Evolutionary conservation across 2,329 filamentous ascomycete genomes (phyloP), one percentile per base, ranked within the genome.

Genomic region (Coleophoma cylindrospora): DNA sequence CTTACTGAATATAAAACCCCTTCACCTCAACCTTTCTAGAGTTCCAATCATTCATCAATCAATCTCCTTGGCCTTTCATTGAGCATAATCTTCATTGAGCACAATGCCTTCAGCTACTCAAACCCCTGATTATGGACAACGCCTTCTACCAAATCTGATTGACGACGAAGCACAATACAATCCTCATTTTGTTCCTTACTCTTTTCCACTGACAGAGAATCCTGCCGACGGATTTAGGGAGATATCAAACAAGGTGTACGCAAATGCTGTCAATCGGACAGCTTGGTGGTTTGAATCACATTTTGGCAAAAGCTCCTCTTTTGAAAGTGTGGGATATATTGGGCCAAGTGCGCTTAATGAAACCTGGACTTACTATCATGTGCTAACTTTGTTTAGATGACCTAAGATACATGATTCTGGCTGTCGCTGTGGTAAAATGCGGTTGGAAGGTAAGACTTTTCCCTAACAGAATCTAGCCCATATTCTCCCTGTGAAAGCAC

Each of bases 241-340:
- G 3, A 48, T 57, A 27, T 32, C 54, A 22, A 37, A 41, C 17
- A 34, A 41, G 21, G 45, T 34, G 17, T 52, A 56, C 34, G 54
- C 59, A 21, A 60, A 59, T 44, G 59, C 58, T 4, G 49, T 62
- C 5, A 56, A 61, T 44, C 49, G 50, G 19, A 50, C 50, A 14
- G 50, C 49, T 22, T 60, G 59, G 59, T 61, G 53, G 54, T 34
- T 62, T n/a, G 40, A 55, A 9, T 37, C 43, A 1, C n/a, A 34
- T 8, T 34, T 58, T n/a, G 40, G 50, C 47, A n/a, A 46, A 48
- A 21, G 45, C 41, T 7, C 14, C 66, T 66, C 45, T 69, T 37
- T 52, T 33, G 44, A 66, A 1, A 74, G 70, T 0, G 63, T 76
- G 27, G 69, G 71, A 3, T 77, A 74, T 56, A 68, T 76, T 46